Conservation (phyloP, 306 rosid genomes). For the Hylodesmum podocarpum region DNA sequence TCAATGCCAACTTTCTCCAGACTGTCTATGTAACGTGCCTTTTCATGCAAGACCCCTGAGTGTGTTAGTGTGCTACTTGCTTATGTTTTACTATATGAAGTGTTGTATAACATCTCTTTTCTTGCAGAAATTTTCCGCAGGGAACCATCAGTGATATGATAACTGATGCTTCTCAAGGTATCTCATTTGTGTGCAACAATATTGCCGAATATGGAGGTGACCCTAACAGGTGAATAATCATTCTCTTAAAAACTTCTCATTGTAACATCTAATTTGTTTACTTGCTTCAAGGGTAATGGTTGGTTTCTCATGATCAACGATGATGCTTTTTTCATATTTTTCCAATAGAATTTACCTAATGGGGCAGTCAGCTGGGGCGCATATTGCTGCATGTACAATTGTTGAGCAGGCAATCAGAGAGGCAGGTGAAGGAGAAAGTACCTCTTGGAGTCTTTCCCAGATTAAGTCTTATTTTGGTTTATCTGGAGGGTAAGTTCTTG, state of each 20-base stretch:
- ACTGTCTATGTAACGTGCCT: background rate
- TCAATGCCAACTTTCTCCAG: background rate
- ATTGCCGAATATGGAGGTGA: constrained; percentile 95
- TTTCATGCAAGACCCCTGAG: no score
- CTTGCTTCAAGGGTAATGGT: constrained; percentile 6
- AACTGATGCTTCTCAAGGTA: constrained; percentile 81
- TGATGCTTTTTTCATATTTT: constrained; percentile 18
- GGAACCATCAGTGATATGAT: constrained; percentile 92
- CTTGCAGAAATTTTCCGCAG: constrained; percentile 89
- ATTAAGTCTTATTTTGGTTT: constrained; percentile 88
- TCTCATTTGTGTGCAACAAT: constrained; percentile 85
- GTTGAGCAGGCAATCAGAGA: constrained; percentile 90
- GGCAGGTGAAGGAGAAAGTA: constrained; percentile 81
- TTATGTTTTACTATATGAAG: background rate
- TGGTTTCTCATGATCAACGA: constrained; percentile 14
- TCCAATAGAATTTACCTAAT: constrained; percentile 71
- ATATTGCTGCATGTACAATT: constrained; percentile 84
- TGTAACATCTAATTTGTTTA: background rate
- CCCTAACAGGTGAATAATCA: constrained; percentile 59
- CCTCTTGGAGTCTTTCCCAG: constrained; percentile 83
- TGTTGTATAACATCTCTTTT: constrained; percentile 23
- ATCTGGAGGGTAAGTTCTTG: constrained; percentile 82
- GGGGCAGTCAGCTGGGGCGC: constrained; percentile 99
- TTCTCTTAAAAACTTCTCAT: constrained; percentile 8
- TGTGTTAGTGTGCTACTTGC: background rate